A percentile compares a stretch with the other conserved stretches of the same genome.
These are phyloP conservation scores for Graphilbum sp. DNA, from an alignment of 2,329 filamentous ascomycete genomes.

Conservation along the genomic window DNA sequence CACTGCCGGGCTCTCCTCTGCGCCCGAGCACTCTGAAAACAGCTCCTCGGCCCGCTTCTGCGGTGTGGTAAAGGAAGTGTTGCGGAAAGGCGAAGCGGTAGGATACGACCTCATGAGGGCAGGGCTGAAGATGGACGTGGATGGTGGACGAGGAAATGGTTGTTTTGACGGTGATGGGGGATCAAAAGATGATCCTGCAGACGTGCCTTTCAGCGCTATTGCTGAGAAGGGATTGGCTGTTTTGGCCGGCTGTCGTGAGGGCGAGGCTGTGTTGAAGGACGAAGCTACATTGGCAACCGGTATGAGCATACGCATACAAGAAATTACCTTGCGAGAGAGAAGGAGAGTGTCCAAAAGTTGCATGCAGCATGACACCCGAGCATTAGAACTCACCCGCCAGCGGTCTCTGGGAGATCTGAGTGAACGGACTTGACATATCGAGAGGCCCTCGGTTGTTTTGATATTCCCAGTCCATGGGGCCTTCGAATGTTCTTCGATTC, in stretches of 20 bases:
- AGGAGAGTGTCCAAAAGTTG: neutral
- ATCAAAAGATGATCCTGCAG: neutral
- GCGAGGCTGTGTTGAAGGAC: conserved; percentile 5
- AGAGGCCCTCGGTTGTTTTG: conserved; percentile 37
- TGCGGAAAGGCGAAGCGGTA: conserved; percentile 41
- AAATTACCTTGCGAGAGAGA: no score
- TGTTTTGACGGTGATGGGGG: conserved; percentile 13
- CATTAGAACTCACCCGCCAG: conserved; percentile 22
- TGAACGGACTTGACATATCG: conserved; percentile 46
- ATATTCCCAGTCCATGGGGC: conserved; percentile 53
- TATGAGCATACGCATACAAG: no score
- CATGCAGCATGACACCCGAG: neutral
- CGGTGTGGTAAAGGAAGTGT: conserved; percentile 48
- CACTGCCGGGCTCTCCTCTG: conserved; percentile 42
- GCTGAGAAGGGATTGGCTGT: conserved; percentile 13
- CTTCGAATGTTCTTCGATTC: conserved; percentile 37
- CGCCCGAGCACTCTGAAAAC: conserved; percentile 38
- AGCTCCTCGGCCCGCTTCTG: conserved; percentile 38
- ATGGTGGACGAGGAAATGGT: conserved; percentile 20
- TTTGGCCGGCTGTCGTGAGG: conserved; percentile 10
- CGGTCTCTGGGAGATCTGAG: conserved; percentile 28
- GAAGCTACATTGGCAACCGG: no score
- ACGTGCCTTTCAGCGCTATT: neutral
- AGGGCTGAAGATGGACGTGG: conserved; percentile 30
- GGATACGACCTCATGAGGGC: conserved; percentile 22